phyloP scores from a whole-genome alignment of 352 stramenopile species.

The Phytopythium aichiense region DNA sequence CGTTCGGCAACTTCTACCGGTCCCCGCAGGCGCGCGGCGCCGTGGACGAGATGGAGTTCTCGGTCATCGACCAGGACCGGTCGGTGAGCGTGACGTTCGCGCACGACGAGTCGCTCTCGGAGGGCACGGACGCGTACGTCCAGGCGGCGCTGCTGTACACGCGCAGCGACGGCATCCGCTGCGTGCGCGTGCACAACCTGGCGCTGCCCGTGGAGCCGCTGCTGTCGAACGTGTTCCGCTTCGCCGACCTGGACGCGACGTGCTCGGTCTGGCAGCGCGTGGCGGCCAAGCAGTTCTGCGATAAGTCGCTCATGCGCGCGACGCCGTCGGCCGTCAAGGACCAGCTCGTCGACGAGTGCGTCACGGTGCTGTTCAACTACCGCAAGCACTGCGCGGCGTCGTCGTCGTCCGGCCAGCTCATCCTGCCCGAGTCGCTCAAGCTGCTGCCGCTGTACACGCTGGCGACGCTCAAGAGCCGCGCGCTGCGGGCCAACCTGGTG shows the following conservation, averaged over 20 bases:
- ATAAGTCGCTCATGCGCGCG: conserved; percentile 79
- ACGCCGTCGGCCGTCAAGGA: conserved; percentile 74
- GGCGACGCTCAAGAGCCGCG: conserved; percentile 82
- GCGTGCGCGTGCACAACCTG: conserved; percentile 91
- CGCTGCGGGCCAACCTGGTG: conserved; percentile 79
- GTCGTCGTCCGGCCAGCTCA: conserved; percentile 88
- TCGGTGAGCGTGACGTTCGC: conserved; percentile 85
- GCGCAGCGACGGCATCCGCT: conserved; percentile 73
- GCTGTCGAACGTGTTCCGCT: conserved; percentile 86
- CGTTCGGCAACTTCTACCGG: conserved; percentile 80
- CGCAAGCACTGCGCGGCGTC: conserved; percentile 89
- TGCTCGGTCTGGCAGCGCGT: conserved; percentile 83
- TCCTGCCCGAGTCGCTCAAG: conserved; percentile 90
- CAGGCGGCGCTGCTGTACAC: conserved; percentile 90
- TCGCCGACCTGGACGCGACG: conserved; percentile 84
- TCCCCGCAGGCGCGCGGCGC: conserved; percentile 26
- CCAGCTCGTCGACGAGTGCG: conserved; percentile 79
- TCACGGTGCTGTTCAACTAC: conserved; percentile 89
- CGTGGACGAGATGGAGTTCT: conserved; percentile 88
- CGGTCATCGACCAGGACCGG: conserved; percentile 81
- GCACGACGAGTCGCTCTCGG: conserved; percentile 81
- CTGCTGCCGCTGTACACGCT: conserved; percentile 88
- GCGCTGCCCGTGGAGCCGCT: conserved; percentile 71
- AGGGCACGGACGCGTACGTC: conserved; percentile 76
- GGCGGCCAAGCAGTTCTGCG: conserved; percentile 72